Base-by-base conservation (phyloP, 2,329 filamentous ascomycete genomes). In the Blumeria hordei region DNA sequence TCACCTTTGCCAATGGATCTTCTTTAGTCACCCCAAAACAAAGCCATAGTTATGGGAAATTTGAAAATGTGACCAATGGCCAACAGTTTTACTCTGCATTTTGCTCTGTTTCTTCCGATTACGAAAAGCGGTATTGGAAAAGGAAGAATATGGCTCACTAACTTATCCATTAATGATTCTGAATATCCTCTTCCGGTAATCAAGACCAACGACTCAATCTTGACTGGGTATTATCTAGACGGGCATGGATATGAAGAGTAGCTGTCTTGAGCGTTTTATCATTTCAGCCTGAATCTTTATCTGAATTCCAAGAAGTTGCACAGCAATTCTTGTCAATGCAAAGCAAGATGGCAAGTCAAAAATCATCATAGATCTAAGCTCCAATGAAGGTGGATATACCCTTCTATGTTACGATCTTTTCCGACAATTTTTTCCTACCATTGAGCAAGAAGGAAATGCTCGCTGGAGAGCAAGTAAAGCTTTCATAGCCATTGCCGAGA, bases 351-450 rank as follows among this genome's bases (percentile, higher is more conserved):
- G 70, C 1, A 79, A 78, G 62, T 74, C 69, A 1, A 78, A 76
- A 63, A 68, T 85, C 5, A 70, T 85, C 34, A 74, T 85, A 56
- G 81, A 85, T 59, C 62, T 84, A 6, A 72, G 74, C 3, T 70
- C 68, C 1, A 85, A 85, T 59, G 69, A 69, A 0, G 81, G 81
- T 43, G 80, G 81, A 1, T 65, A 65, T 45, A 62, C 76, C 12
- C 60, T 67, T 7, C 67, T 70, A 7, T 72, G 71, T 0, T 71
- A 70, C 45, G 70, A 74, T 54, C 57, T 28, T 2, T 28, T 28
- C 21, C 21, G 21, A 28, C 21, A 28, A 28, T 28, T 28, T 28
- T 28, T 28, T 28, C 21, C 21, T 28, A 28, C 21, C 4, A 28
- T 28, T 28, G 2, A 28, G 21, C 2, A 28, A 4, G 59, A 60